Percentiles rank a stretch among this genome's conserved stretches.
Conservation (phyloP, 352 stramenopile genomes). For the Globisporangium carolinianum region DNA sequence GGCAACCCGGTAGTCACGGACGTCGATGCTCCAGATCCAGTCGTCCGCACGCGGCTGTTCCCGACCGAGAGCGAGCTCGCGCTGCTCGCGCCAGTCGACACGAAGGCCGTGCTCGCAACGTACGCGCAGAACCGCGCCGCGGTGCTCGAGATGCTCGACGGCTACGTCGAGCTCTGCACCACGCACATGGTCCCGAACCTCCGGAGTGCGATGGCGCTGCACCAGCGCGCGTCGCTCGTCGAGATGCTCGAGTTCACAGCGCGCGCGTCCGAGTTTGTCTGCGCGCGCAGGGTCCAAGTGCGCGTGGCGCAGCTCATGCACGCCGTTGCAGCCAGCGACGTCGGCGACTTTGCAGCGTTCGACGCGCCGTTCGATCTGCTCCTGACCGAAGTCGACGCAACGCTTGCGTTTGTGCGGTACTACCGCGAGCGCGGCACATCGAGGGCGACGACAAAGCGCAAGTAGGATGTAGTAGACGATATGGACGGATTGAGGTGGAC, state of each 20-base stretch:
- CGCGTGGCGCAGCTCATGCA: slow-evolving; percentile 52
- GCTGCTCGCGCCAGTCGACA: slow-evolving; percentile 52
- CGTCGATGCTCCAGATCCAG: slow-evolving; percentile 5
- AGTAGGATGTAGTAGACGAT: not conserved
- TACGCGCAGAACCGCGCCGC: slow-evolving; percentile 58
- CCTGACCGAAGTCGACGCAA: slow-evolving; percentile 23
- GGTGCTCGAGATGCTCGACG: slow-evolving; percentile 65
- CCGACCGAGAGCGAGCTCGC: slow-evolving; percentile 44
- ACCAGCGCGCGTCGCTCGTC: slow-evolving; percentile 42
- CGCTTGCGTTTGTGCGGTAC: slow-evolving; percentile 29
- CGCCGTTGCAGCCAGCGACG: slow-evolving; percentile 38
- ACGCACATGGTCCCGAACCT: slow-evolving; percentile 48
- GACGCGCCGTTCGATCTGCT: slow-evolving; percentile 13
- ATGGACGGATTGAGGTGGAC: not conserved
- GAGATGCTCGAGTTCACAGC: slow-evolving; percentile 65
- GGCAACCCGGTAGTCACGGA: slow-evolving; percentile 17
- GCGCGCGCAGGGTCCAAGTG: slow-evolving; percentile 55
- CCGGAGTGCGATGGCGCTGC: slow-evolving; percentile 20
- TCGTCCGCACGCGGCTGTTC: slow-evolving; percentile 27
- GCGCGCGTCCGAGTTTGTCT: slow-evolving; percentile 64
- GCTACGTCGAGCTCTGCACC: slow-evolving; percentile 47
- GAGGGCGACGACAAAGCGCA: slow-evolving; percentile 20
- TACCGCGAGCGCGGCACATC: slow-evolving; percentile 20
- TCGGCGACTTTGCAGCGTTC: slow-evolving; percentile 37
- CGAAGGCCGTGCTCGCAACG: slow-evolving; percentile 34